A percentile compares a stretch with the other conserved stretches of the same genome.
These are phyloP conservation scores for Aspergillus aculeatus DNA, from an alignment of 2,329 filamentous ascomycete genomes.

Conservation along the genomic window DNA sequence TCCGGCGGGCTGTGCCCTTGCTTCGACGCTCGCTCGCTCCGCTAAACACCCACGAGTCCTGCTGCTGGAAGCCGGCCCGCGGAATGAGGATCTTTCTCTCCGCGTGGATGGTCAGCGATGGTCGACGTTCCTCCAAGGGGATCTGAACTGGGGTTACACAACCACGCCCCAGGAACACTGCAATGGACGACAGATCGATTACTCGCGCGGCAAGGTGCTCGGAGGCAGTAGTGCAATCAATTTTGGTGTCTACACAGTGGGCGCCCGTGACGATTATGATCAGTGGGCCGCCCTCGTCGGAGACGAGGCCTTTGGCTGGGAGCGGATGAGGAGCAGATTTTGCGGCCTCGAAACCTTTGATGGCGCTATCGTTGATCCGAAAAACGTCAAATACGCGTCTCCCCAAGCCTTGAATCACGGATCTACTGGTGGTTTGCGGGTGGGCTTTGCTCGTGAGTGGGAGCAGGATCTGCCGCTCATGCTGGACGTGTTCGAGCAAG, in stretches of 20 bases:
- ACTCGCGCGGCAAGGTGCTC: slow-evolving; percentile 52
- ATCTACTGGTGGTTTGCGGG: slow-evolving; percentile 46
- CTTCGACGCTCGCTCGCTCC: slow-evolving; percentile 52
- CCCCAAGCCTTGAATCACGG: slow-evolving; percentile 52
- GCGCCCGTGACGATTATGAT: slow-evolving; percentile 61
- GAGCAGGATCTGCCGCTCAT: slow-evolving; percentile 50
- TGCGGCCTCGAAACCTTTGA: slow-evolving; percentile 58
- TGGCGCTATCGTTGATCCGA: slow-evolving; percentile 35
- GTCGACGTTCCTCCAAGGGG: slow-evolving; percentile 49
- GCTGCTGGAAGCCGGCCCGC: slow-evolving; percentile 60
- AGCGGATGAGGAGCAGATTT: slow-evolving; percentile 51
- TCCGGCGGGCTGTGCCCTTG: slow-evolving; percentile 59
- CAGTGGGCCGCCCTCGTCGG: slow-evolving; percentile 58
- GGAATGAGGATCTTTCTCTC: slow-evolving; percentile 48
- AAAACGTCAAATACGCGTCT: slow-evolving; percentile 49
- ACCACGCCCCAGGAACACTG: slow-evolving; percentile 49
- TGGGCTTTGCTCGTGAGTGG: slow-evolving; percentile 51
- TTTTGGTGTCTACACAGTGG: slow-evolving; percentile 55
- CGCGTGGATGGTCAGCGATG: slow-evolving; percentile 58
- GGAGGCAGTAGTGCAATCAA: slow-evolving; percentile 57
- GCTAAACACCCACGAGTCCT: slow-evolving; percentile 53
- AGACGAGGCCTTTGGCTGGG: slow-evolving; percentile 59
- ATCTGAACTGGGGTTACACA: slow-evolving; percentile 56
- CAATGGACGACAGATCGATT: slow-evolving; percentile 47
- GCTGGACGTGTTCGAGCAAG: slow-evolving; percentile 50